phyloP scores from a whole-genome alignment of 1,284 basidiomycete genomes.

The Rhodotorula sp. region DNA sequence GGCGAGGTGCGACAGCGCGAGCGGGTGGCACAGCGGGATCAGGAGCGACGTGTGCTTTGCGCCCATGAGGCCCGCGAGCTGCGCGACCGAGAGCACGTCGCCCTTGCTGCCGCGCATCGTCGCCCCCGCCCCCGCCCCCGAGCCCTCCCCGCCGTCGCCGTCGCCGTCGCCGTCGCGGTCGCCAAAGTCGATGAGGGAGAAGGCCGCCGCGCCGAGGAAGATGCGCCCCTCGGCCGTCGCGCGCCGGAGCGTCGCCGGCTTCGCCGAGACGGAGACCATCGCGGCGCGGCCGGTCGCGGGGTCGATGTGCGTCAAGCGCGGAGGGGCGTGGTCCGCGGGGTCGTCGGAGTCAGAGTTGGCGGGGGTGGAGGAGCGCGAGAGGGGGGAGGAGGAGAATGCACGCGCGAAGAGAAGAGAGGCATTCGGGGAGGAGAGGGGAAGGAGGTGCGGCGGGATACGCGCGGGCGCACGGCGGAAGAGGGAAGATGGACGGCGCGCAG shows the following conservation, averaged over 20 bases:
- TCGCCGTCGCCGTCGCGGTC: not conserved
- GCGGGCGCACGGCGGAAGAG: no score
- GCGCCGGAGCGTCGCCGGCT: conserved; percentile 64
- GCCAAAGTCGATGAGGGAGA: conserved; percentile 58
- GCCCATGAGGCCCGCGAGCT: conserved; percentile 82
- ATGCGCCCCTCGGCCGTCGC: conserved; percentile 80
- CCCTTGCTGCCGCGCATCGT: conserved; percentile 66
- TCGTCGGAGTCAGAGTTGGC: not conserved
- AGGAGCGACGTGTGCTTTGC: conserved; percentile 77
- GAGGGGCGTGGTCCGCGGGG: not conserved
- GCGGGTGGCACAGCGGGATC: conserved; percentile 82
- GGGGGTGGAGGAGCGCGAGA: not conserved
- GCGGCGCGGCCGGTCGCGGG: conserved; percentile 62
- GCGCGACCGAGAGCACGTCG: conserved; percentile 73
- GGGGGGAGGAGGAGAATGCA: not conserved
- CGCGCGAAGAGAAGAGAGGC: not conserved
- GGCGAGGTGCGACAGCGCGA: conserved; percentile 68
- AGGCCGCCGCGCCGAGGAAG: conserved; percentile 66
- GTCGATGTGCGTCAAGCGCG: conserved; percentile 68
- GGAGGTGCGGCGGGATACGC: not conserved
- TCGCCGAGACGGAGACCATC: conserved; percentile 78
- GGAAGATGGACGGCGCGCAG: not conserved
- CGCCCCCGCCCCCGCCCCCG: not conserved
- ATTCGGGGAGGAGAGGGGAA: not conserved
- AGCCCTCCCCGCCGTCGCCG: not conserved